These are phyloP conservation scores for Pichia sp. DNA, from an alignment of 1,139 yeast genomes.

Conservation along the genomic window DNA sequence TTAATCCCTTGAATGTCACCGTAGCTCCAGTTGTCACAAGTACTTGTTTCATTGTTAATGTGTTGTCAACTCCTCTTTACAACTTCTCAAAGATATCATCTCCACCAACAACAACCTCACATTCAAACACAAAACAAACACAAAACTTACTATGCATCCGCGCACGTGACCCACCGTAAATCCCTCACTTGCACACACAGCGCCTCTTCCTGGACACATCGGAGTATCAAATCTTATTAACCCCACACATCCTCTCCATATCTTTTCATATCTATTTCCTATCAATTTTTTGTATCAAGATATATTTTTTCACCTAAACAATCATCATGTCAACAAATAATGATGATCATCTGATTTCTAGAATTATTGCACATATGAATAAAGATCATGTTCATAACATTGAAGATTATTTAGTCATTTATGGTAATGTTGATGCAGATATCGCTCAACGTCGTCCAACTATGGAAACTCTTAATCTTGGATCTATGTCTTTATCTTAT, in stretches of 20 bases:
- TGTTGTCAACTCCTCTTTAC: neutral
- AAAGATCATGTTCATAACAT: slow-evolving; percentile 63
- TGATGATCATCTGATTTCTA: neutral
- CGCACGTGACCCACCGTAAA: no score
- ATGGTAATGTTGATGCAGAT: slow-evolving; percentile 38
- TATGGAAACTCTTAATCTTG: slow-evolving; percentile 44
- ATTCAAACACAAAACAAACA: no score
- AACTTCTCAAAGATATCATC: neutral
- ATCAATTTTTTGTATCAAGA: no score
- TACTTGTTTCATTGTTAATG: slow-evolving; percentile 24
- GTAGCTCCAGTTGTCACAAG: slow-evolving; percentile 83
- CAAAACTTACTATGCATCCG: no score
- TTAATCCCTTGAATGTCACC: slow-evolving; percentile 59
- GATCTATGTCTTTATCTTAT: slow-evolving; percentile 32
- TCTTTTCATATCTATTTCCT: no score
- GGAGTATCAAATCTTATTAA: no score
- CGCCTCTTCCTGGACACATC: no score
- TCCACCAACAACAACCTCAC: no score
- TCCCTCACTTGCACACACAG: no score
- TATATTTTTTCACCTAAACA: neutral
- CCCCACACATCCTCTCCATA: no score
- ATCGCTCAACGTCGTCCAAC: slow-evolving; percentile 24
- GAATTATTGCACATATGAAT: slow-evolving; percentile 68
- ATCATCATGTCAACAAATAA: slow-evolving; percentile 1
- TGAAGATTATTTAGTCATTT: slow-evolving; percentile 62